Percentiles rank a stretch among this genome's conserved stretches.
Evolutionary conservation across 352 stramenopile genomes (phyloP).

Genomic region (Pythium rishiriense): DNA sequence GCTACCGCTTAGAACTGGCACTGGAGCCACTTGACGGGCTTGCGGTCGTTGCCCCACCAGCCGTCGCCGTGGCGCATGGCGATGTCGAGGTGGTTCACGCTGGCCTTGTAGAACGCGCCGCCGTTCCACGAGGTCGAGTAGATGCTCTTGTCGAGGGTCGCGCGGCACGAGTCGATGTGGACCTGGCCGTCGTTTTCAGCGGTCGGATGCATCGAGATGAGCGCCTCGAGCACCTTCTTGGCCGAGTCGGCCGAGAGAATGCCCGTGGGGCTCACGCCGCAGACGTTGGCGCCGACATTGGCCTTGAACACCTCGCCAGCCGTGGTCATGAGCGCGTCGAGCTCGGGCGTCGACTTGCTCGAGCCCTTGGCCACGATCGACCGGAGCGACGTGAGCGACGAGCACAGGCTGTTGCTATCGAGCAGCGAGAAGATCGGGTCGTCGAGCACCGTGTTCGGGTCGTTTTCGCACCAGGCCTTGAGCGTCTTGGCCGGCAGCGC

Average conservation of each 20-base stretch:
- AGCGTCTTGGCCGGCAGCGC: slow-evolving; percentile 1
- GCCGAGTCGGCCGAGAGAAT: slow-evolving; percentile 26
- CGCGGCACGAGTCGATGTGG: slow-evolving; percentile 32
- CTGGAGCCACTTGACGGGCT: slow-evolving; percentile 26
- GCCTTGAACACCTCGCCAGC: slow-evolving; percentile 6
- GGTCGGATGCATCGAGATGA: slow-evolving; percentile 28
- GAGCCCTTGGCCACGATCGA: slow-evolving; percentile 14
- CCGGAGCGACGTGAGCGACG: slow-evolving; percentile 8
- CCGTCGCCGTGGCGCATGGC: slow-evolving; percentile 20
- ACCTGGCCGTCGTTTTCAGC: slow-evolving; percentile 37
- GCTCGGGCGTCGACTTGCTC: slow-evolving; percentile 9
- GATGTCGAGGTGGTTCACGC: slow-evolving; percentile 37
- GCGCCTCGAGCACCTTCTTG: slow-evolving; percentile 18
- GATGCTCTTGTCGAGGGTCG: background rate
- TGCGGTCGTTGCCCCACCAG: slow-evolving; percentile 25
- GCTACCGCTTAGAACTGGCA: slow-evolving; percentile 18
- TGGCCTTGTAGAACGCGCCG: slow-evolving; percentile 31
- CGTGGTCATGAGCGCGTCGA: slow-evolving; percentile 18
- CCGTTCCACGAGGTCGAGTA: slow-evolving; percentile 23
- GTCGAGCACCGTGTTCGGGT: slow-evolving; percentile 10
- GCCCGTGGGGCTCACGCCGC: slow-evolving; percentile 32
- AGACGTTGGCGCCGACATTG: slow-evolving; percentile 24
- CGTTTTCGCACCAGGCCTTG: slow-evolving; percentile 6
- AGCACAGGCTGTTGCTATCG: slow-evolving; percentile 5
- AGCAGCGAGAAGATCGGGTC: slow-evolving; percentile 18